phyloP scores from a whole-genome alignment of 2,329 filamentous ascomycete genomes.

The Venturia effusa region DNA sequence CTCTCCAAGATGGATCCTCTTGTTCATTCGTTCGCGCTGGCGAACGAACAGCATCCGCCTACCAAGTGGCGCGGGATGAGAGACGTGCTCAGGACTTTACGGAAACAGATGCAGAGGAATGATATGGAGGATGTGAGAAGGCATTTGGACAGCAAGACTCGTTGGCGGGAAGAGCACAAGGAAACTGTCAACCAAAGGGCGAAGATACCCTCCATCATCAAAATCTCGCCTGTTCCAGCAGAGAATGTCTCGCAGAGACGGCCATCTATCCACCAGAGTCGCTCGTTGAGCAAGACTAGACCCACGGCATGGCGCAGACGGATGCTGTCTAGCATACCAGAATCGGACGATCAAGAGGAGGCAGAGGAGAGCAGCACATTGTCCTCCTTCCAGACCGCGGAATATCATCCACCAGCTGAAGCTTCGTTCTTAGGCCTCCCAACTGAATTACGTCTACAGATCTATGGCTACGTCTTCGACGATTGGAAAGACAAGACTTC shows the following conservation, averaged over 20 bases:
- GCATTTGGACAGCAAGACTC: slow-evolving; percentile 2
- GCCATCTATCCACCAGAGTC: background rate
- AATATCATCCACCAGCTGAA: background rate
- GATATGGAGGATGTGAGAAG: background rate
- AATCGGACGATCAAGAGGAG: background rate
- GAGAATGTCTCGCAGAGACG: background rate
- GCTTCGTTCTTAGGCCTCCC: slow-evolving; percentile 12
- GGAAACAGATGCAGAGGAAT: background rate
- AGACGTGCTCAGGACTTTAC: background rate
- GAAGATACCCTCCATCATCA: background rate
- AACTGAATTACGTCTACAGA: slow-evolving; percentile 13
- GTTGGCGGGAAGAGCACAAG: background rate
- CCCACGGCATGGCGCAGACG: background rate
- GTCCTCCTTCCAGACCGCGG: background rate
- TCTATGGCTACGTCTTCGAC: slow-evolving; percentile 13
- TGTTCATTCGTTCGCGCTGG: background rate
- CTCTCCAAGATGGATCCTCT: background rate
- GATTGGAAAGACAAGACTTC: slow-evolving; percentile 3
- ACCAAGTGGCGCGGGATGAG: background rate
- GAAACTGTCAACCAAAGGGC: background rate
- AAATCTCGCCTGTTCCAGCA: background rate
- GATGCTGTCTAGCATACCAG: background rate
- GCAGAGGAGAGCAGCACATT: background rate
- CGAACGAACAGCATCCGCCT: background rate
- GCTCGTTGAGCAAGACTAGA: background rate